These are phyloP conservation scores for Globisporangium viniferum DNA, from an alignment of 352 stramenopile species.

Conservation along the genomic window DNA sequence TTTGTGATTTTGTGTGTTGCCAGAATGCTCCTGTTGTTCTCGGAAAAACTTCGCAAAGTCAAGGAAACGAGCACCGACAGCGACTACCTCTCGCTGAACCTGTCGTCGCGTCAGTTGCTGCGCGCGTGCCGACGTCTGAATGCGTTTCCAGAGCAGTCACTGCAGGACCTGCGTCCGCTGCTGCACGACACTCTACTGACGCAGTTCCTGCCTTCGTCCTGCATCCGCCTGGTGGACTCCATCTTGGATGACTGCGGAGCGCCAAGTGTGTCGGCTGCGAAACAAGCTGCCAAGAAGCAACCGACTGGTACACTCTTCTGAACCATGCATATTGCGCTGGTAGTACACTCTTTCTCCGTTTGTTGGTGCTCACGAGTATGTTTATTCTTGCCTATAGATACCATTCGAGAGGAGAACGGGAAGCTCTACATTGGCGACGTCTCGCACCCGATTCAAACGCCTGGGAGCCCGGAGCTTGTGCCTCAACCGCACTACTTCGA, in stretches of 20 bases:
- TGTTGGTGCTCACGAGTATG: not conserved
- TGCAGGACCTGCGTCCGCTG: constrained; percentile 55
- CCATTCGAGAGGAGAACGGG: constrained; percentile 40
- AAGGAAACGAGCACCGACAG: constrained; percentile 43
- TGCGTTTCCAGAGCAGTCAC: constrained; percentile 60
- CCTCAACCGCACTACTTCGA: constrained; percentile 88
- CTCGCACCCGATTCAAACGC: constrained; percentile 47
- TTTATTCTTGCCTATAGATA: constrained; percentile 17
- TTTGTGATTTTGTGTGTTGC: not conserved
- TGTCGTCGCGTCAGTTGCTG: constrained; percentile 68
- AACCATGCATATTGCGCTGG: too few relatives aligned
- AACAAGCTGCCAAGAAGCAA: not conserved
- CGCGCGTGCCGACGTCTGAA: constrained; percentile 62
- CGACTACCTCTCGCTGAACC: constrained; percentile 47
- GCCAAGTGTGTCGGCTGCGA: constrained; percentile 12
- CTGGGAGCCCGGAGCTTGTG: constrained; percentile 72
- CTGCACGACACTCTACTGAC: constrained; percentile 79
- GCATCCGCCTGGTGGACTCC: constrained; percentile 42
- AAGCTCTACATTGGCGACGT: constrained; percentile 62
- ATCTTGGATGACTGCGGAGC: constrained; percentile 48
- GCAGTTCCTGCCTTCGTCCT: constrained; percentile 65
- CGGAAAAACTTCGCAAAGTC: constrained; percentile 38
- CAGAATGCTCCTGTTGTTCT: constrained; percentile 57
- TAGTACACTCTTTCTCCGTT: too few relatives aligned
- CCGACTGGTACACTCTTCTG: constrained; percentile 4